Base-by-base conservation (phyloP, 345 rosid genomes). In the Lepidium sativum region DNA sequence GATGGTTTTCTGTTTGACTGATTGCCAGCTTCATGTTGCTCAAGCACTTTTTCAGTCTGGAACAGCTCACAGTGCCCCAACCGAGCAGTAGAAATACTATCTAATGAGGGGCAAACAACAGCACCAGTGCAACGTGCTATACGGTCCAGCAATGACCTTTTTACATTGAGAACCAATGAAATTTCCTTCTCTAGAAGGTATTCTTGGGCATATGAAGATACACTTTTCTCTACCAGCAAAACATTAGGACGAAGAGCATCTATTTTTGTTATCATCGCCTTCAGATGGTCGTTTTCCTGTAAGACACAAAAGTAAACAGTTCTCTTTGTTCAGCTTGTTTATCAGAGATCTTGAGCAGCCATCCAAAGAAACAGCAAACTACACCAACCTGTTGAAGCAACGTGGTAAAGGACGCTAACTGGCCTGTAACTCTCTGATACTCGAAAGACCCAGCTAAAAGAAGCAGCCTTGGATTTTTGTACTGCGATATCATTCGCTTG, bases 401-500 rank as follows among this genome's bases (percentile, higher is more conserved):
- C 16, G 96, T 88, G 77, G 76, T 83, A 61, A 95, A 88, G 65
- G 96, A 95, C 4, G 97, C 92, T 84, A 94, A 75, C 78, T 85
- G 92, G 68, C 86, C 92, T 43, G 78, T 81, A 54, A 71, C 83
- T 82, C 80, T 88, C 64, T 84, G 99, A 79, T 80, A 88, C 74
- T 91, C 99, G 0, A 95, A 91, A 25, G 99, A 86, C 54, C 99
- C 99, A 29, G 89, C 95, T 77, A 95, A 72, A 70, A 95, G 83
- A 71, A 95, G 84, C 68, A 95, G 58, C 71, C 86, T 80, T 43
- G 99, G 96, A 61, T 82, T 86, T 80, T 83, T 91, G 89, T 86
- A 86, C 59, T 91, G 99, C n/a, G 99, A 76, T 33, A 76, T 95
- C 99, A 95, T 95, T 70, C 99, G 95, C 78, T 95, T 95, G 77